phyloP scores from a whole-genome alignment of 2,329 filamentous ascomycete genomes.

The Lasiodiplodia theobromae region DNA sequence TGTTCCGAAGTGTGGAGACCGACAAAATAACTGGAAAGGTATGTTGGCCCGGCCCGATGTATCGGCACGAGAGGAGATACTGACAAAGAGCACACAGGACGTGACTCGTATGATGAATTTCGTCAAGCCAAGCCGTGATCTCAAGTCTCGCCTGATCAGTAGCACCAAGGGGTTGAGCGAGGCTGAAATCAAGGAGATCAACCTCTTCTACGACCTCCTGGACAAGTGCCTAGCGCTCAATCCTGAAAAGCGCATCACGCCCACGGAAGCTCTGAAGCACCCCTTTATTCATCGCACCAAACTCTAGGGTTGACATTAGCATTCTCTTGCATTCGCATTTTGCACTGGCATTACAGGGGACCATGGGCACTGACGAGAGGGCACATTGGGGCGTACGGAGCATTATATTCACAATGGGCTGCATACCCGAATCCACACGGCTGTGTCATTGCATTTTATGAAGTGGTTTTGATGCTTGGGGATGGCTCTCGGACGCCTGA shows the following conservation, averaged over 20 bases:
- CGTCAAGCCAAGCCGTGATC: constrained; percentile 72
- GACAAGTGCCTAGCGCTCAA: constrained; percentile 90
- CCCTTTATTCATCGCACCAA: constrained; percentile 70
- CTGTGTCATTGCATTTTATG: neutral
- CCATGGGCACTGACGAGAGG: neutral
- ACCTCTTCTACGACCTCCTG: constrained; percentile 83
- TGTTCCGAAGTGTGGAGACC: constrained; percentile 83
- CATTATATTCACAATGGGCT: neutral
- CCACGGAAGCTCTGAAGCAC: constrained; percentile 85
- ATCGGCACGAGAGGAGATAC: constrained; percentile 31
- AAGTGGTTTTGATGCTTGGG: neutral
- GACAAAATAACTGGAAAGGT: constrained; percentile 84
- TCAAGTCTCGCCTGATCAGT: constrained; percentile 78
- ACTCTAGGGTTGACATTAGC: neutral
- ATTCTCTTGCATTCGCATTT: neutral
- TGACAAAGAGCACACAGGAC: constrained; percentile 57
- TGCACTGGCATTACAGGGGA: constrained; percentile 3
- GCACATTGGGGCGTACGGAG: constrained; percentile 19
- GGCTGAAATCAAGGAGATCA: constrained; percentile 76
- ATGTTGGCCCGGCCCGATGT: constrained; percentile 29
- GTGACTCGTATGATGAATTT: constrained; percentile 71
- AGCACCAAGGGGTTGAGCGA: constrained; percentile 78
- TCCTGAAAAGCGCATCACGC: constrained; percentile 89
- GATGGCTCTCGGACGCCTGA: neutral
- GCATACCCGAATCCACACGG: neutral